These are phyloP conservation scores for Sporisorium exsertum DNA, from an alignment of 1,284 basidiomycete species.

Conservation along the genomic window DNA sequence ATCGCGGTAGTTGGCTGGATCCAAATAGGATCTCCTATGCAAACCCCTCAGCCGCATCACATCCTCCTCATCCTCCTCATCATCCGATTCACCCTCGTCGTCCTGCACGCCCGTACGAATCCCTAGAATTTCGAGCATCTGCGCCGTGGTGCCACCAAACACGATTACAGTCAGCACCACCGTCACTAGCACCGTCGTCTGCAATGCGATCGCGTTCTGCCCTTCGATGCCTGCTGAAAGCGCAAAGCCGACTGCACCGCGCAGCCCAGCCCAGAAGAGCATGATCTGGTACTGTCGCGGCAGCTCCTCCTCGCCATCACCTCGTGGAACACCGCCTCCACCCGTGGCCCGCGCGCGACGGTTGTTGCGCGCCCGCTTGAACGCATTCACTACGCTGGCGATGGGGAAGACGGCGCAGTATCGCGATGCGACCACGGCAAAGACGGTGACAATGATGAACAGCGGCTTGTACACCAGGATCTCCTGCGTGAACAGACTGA, in stretches of 20 bases:
- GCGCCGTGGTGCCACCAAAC: slow-evolving; percentile 94
- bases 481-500: slow-evolving; percentile 92
- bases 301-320: slow-evolving; percentile 52
- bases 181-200: slow-evolving; percentile 93
- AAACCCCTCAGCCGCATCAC: slow-evolving; percentile 40
- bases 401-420: slow-evolving; percentile 97
- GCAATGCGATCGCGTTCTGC: slow-evolving; percentile 86
- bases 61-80: slow-evolving; percentile 53
- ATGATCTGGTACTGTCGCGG: slow-evolving; percentile 68
- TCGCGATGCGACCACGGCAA: slow-evolving; percentile 91
- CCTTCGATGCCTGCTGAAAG: slow-evolving; percentile 95
- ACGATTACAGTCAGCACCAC: slow-evolving; percentile 94
- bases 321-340: slow-evolving; percentile 45
- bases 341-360: slow-evolving; percentile 46
- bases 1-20: slow-evolving; percentile 30
- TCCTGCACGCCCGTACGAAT: slow-evolving; percentile 86
- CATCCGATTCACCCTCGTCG: slow-evolving; percentile 78
- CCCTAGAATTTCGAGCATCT: slow-evolving; percentile 97
- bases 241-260: slow-evolving; percentile 96
- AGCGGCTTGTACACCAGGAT: slow-evolving; percentile 92
- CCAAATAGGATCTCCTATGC: slow-evolving; percentile 32
- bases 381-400: slow-evolving; percentile 91
- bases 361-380: slow-evolving; percentile 85
- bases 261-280: slow-evolving; percentile 97
- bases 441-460: slow-evolving; percentile 77